Evolutionary conservation across 768 basidiomycete genomes (phyloP), one percentile per base, ranked within the genome.

Genomic region (Arthromyces matolae): DNA sequence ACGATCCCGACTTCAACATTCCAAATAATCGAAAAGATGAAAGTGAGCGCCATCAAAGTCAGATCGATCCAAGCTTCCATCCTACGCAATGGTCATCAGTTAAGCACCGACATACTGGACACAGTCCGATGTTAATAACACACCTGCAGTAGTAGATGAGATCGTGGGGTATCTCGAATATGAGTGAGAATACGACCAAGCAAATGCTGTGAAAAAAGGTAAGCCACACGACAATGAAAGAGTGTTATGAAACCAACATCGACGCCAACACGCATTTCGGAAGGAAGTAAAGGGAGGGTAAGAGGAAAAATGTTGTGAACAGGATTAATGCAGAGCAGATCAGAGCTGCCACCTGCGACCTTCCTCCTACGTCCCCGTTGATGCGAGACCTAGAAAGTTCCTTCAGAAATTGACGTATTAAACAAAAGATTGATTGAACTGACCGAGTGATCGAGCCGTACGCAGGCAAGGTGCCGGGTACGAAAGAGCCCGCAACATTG

Each of bases 1-100:
- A 88, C 80, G 34, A 98, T 83, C 12, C 95, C 95, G 45, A 91
- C 83, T 72, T 98, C 93, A 47, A 98, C 83, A 54, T 86, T 84
- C 83, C 91, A 93, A 19, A 96, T 65, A 46, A 96, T 82, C 2
- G 92, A 93, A 45, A 90, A 79, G 52, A 84, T 58, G 66, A 98
- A 96, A 0, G 96, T 97, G 42, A 93, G 76, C 18, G 72, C 69
- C 87, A 97, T 93, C 59, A 98, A 79, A 5, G 79, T 69, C 39
- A 95, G 72, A 62, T 98, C 95, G 29, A 82, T 80, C 89, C 91
- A 94, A n/a, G 95, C 89, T n/a, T 79, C 61, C 79, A 96, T 92
- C 58, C 88, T 88, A 29, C 9, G n/a, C n/a, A 36, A 22, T 34
- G 22, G 51, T 10, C 24, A 14, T 16, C 44, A 29, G 28, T 34